Base-by-base conservation (phyloP, 1,284 basidiomycete species). In the Inonotus hispidus region DNA sequence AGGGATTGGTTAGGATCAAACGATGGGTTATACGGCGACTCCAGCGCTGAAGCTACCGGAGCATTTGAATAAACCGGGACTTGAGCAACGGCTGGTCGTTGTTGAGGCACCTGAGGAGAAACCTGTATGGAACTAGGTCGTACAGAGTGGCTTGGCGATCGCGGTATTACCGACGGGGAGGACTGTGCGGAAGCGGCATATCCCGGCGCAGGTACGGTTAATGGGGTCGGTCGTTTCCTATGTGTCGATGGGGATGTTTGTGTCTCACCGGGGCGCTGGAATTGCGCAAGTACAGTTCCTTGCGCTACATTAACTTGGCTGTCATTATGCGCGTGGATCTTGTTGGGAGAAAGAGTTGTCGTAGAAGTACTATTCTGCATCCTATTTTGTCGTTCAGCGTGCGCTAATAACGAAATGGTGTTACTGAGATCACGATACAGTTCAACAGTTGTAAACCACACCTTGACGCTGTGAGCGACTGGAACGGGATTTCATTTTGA, bases 1-100 rank as follows among this genome's bases (percentile, higher is more conserved):
- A 54, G 56, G 37, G 49, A 39, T 19, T 55, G 45, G 38, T 55
- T 62, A 37, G 62, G 62, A 60, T 63, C 58, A 41, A 57, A 56
- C n/a, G 47, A 59, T 21, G 62, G 47, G 45, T 58, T 60, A 37
- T 60, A 46, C 37, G 38, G 58, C 14, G 58, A 59, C 10, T 59
- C 57, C 45, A 55, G 32, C 1, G 59, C 53, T 14, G 59, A 61
- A 4, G 53, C 25, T 19, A 45, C 25, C 7, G 58, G 56, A 43
- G 32, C 50, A 29, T 59, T 59, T 37, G 61, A 25, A 56, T 62
- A 62, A 16, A 46, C n/a, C 3, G 37, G 45, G 32, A 7, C 49
- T 27, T 61, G 50, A 38, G 16, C 45, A 23, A 21, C 35, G 21
- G 59, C 35, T 14, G 46, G 59, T 19, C n/a, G 32, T 10, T 32